Conservation (phyloP, 1,139 yeast species). For the Yamadazyma taylorii region DNA sequence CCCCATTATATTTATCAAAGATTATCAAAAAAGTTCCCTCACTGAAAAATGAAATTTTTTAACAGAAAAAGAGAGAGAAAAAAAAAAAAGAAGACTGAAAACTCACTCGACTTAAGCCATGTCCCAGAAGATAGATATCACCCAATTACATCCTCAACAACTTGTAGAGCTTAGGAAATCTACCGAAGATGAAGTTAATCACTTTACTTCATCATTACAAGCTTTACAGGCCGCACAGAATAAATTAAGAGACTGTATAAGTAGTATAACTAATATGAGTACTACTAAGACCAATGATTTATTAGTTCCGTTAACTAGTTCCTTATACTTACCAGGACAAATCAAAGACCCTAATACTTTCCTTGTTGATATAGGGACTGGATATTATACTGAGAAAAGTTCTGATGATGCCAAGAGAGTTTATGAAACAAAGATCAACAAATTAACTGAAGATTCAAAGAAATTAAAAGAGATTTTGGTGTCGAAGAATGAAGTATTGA, state of each 20-base stretch:
- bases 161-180: constrained; percentile 80
- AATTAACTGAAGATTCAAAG: constrained; percentile 68
- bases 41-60: not conserved
- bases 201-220: constrained; percentile 78
- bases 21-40: not conserved
- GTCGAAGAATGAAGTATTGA: constrained; percentile 57
- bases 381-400: constrained; percentile 84
- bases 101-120: constrained; percentile 7
- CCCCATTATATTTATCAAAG: constrained; percentile 30
- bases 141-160: constrained; percentile 78
- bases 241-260: constrained; percentile 79
- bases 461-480: constrained; percentile 74
- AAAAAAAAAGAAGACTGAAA: not conserved
- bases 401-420: constrained; percentile 68
- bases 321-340: constrained; percentile 86
- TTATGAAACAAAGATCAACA: constrained; percentile 71
- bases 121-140: constrained; percentile 51
- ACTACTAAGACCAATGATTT: constrained; percentile 49
- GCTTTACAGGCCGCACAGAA: constrained; percentile 83
- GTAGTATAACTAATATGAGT: constrained; percentile 62
- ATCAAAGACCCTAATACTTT: constrained; percentile 63
- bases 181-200: constrained; percentile 82
- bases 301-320: constrained; percentile 84
- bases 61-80: not conserved
- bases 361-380: constrained; percentile 95